Base-by-base conservation (phyloP, 345 rosid genomes). In the Populus ilicifolia region DNA sequence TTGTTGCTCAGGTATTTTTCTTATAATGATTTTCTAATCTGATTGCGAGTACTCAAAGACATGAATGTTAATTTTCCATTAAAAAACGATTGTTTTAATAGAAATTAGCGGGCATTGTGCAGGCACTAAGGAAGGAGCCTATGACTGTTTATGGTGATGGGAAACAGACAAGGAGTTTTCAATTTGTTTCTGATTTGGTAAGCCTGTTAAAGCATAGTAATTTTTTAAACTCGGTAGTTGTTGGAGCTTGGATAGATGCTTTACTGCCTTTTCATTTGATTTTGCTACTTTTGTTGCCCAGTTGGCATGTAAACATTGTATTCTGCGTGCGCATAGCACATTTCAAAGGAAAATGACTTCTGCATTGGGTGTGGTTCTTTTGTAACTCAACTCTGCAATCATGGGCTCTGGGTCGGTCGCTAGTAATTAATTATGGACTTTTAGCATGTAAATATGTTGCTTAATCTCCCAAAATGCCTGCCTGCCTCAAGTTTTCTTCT, bases 141-240 rank as follows among this genome's bases (percentile, higher is more conserved):
- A 67, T 96, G 97, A 90, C 98, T 38, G 99, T 96, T 21, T 96
- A 96, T 87, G 99, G 99, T 38, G 97, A 96, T 79, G 99, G 99
- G 78, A 96, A 96, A 87, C 99, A 96, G 85, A 96, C 99, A 21
- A 92, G 99, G 89, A 96, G 99, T 80, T 96, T 96, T 89, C 97
- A 93, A 84, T 96, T 80, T 84, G 99, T 96, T 80, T 96, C 99
- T 82, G 98, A 96, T 85, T 79, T 96, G 98, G 99, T 96, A 81
- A 83, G 67, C 27, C 64, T 59, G 10, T 59, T 1, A 3, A n/a
- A 16, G 29, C 64, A 7, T 21, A 2, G 12, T 6, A 2, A 12
- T 46, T 13, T 46, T 16, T 38, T 62, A 6, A 38, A 35, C 63
- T 41, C 36, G n/a, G n/a, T 43, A 17, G 30, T 29, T 10, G 35